Evolutionary conservation across 805 yeast genomes (phyloP), one percentile per base, ranked within the genome.

Genomic region (Suhomyces sp.): DNA sequence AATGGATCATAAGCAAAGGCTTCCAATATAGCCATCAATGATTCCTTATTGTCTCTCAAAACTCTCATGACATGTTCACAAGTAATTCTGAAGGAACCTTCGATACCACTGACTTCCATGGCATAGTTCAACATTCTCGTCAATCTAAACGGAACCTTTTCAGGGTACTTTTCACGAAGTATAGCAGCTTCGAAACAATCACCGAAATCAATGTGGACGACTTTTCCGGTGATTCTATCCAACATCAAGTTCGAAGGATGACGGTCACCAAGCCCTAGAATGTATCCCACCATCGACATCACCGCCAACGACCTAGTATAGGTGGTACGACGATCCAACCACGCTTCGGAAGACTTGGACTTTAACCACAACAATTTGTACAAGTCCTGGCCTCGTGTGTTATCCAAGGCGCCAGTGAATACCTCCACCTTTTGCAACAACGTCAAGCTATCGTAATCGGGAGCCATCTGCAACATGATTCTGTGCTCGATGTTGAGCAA

Each of bases 111-210:
- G 2, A 94, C 98, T 67, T 96, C 99, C 97, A 94, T 93, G 0
- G 98, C 99, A 67, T 91, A 91, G 20, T 96, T 91, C 57, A 96
- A 77, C 99, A 94, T 94, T 68, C 99, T 78, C 0, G 99, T 94
- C 53, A 94, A 78, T 67, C 99, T 80, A 75, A 94, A 94, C 6
- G 99, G 99, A 21, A 94, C 99, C 67, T 92, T 93, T 63, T 94
- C 99, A 0, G 99, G 99, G 68, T 88, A 96, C 66, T 94, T 94
- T 60, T 96, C 99, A 59, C 99, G 82, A 54, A 94, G 72, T 47
- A 93, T 91, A 0, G 99, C 99, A 2, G 98, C 97, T 67, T 94
- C 99, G 64, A 94, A 94, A 80, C 99, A 94, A 67, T 94, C 99
- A 58, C 99, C 99, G 71, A 93, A 94, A 77, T 94, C 99, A 70